Evolutionary conservation across 2,329 filamentous ascomycete species (phyloP).

Genomic region (Alternaria burnsii): DNA sequence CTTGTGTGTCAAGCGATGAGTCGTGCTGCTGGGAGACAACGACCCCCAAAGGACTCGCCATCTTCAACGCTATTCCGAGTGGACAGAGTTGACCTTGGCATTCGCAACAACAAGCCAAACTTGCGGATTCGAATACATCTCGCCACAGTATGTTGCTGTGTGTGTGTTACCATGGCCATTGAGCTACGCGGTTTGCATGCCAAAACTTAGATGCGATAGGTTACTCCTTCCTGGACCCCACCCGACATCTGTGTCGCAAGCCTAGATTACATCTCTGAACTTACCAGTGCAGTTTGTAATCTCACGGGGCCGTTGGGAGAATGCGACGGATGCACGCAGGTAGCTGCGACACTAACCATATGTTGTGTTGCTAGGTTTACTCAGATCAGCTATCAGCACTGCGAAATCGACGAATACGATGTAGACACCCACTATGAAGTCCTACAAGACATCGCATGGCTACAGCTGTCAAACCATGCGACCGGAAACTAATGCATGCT

Average conservation of each 20-base stretch:
- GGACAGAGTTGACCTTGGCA: not conserved
- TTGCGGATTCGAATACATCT: not conserved
- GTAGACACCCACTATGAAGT: not conserved
- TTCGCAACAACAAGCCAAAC: not conserved
- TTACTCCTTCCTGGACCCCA: not conserved
- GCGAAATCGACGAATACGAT: not conserved
- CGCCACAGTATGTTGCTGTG: not conserved
- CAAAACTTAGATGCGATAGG: not conserved
- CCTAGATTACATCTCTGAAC: not conserved
- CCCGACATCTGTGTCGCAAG: not conserved
- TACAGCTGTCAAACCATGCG: conserved; percentile 6
- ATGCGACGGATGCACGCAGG: not conserved
- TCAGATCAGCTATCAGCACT: not conserved
- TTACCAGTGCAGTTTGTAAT: not conserved
- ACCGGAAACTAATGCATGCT: not conserved
- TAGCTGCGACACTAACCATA: not conserved
- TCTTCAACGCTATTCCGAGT: not conserved
- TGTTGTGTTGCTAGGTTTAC: not conserved
- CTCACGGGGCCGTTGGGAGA: not conserved
- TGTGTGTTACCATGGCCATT: not conserved
- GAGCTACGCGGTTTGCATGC: not conserved
- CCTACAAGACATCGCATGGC: not conserved
- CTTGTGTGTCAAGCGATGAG: conserved; percentile 69
- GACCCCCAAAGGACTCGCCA: not conserved
- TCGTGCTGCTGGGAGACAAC: not conserved